Base-by-base conservation (phyloP, 1,284 basidiomycete species). In the Ganoderma resinaceum region DNA sequence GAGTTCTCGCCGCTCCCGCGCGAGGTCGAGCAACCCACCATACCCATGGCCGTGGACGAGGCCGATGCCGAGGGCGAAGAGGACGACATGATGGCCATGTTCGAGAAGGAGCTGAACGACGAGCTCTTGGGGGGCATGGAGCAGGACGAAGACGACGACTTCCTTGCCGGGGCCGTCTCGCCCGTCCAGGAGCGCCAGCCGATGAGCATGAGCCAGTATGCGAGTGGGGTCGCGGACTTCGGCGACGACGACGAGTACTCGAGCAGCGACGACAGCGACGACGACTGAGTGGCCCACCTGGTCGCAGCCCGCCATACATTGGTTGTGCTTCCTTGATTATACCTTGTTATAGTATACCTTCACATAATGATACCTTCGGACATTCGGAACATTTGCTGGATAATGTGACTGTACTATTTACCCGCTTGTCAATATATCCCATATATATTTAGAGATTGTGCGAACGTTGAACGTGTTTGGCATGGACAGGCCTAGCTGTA, bases 211-310 rank as follows among this genome's bases (percentile, higher is more conserved):
- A 84, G 85, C 68, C 81, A 85, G 73, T 82, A 86, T 67, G 87
- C 83, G 18, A 81, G 80, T 29, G 69, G 67, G 14, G 65, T 33
- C 18, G 57, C 29, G n/a, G 66, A 67, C 40, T 72, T 71, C 43
- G 81, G 73, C 61, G 83, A 83, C 46, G 87, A 91, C 43, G 89
- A 91, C 63, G 89, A 89, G 65, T 89, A 83, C 66, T 83, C 86
- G 52, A 86, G 85, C 46, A 91, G 89, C 72, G 91, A 91, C 14
- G 89, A 91, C 3, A 91, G 87, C 75, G 91, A 92, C 71, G 89
- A 92, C 60, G 89, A 91, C 73, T 89, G 70, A 66, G 35, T 31
- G 23, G 26, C 31, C 49, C 40, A 5, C 16, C 23, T 53, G 9
- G 38, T 20, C 9, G 14, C 31, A 26, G 23, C 9, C 20, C 18